Evolutionary conservation across 139 green algal genomes (phyloP), one percentile per base, ranked within the genome.

Genomic region (Micractinium sp.): DNA sequence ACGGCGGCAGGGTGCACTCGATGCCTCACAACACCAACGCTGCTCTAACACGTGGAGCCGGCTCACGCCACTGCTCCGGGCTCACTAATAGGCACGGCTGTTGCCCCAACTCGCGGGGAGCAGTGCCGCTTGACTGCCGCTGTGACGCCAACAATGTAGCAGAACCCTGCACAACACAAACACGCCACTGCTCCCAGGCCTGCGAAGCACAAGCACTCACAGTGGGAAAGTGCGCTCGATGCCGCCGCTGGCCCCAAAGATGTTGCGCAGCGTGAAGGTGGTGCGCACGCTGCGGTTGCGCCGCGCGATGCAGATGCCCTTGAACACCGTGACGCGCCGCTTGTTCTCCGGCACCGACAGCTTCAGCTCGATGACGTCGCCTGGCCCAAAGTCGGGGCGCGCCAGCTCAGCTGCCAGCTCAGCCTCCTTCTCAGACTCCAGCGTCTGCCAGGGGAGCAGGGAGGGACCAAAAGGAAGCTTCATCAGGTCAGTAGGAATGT

Each of bases 181-280:
- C 25, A 76, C 31, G 69, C 14, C 63, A n/a, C 63, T 78, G 73
- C 31, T 31, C 19, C 20, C 63, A 25, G 22, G 12, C 63, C 63
- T 71, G 63, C 23, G 75, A 9, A 56, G 23, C 16, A n/a, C 22
- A 18, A 19, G 13, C 33, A 69, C 92, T 91, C 87, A 93, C 92
- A 96, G 85, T 9, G 93, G 94, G 81, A 95, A 96, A 0, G 90
- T 92, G 31, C 94, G 86, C 81, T 96, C 93, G 2, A 96, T 87
- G 73, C 82, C 89, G 39, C 93, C 93, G 1, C 38, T 84, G 60
- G 71, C 84, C 25, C 85, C 88, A 22, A 94, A 87, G 82, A 90
- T 84, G 88, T 95, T 95, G 29, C 92, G 92, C 38, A 96, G 79
- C 29, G 93, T 96, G 82, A 96, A 96, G 23, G 81, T 89, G 22